Base-by-base conservation (phyloP, 495 filamentous ascomycete genomes). In the Diplogelasinospora grovesii region DNA sequence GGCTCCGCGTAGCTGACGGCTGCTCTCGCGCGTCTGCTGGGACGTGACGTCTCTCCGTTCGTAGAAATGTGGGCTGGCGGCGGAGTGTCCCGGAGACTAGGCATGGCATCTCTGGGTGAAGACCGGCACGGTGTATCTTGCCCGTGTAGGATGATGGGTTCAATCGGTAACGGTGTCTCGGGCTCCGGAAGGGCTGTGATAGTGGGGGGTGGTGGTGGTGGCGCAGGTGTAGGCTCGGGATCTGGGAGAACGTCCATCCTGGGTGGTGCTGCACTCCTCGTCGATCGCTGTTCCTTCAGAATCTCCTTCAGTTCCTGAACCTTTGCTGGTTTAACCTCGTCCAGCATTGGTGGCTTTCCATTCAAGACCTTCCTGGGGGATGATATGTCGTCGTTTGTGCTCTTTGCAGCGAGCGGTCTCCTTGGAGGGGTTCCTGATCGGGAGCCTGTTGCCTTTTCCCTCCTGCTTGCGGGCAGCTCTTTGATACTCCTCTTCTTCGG, bases 1-100 rank as follows among this genome's bases (percentile, higher is more conserved):
- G 87, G 87, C 58, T 90, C 83, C 16, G 86, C 84, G 56, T 94
- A 94, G 64, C 84, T 92, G 32, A 94, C 73, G 21, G 73, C 70
- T 5, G 75, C 65, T 36, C 80, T 66, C 9, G 79, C 73, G 45
- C 86, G 77, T 19, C 87, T 68, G 29, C 75, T 78, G 8, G 77
- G 71, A 33, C 85, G 71, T 23, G 65, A 68, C 36, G 66, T 68
- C 24, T 71, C 66, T 32, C 68, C 71, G 6, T 56, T 61, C 2
- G 64, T 66, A 18, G 69, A 68, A 41, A 75, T 62, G 43, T 80
- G 75, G 20, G 64, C 58, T 1, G 74, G 69, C n/a, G 73, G 73
- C n/a, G 74, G 75, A 0, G 75, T 70, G 40, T 77, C 68, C 50
- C 66, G 54, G n/a, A n/a, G n/a, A n/a, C n/a, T n/a, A n/a, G n/a